phyloP scores from a whole-genome alignment of 306 rosid genomes.

The Myrica gale region DNA sequence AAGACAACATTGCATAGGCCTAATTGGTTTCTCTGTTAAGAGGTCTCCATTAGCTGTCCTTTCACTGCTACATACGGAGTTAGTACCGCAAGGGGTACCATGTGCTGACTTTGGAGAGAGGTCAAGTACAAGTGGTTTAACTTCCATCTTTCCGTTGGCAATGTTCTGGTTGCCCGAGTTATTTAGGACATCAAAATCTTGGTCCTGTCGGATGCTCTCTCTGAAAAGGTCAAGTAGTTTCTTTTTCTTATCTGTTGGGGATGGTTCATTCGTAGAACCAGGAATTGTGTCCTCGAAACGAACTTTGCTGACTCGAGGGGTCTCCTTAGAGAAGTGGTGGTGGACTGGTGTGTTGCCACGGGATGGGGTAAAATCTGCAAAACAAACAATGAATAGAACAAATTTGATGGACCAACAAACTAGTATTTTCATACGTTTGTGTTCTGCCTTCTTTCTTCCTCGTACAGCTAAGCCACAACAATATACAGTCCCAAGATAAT shows the following conservation, averaged over 20 bases:
- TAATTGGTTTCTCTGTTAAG: conserved; percentile 36
- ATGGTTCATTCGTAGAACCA: conserved; percentile 34
- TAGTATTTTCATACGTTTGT: neutral
- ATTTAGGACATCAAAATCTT: conserved; percentile 19
- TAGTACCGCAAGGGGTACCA: conserved; percentile 48
- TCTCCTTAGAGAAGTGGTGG: conserved; percentile 27
- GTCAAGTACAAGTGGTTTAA: conserved; percentile 34
- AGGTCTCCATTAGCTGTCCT: conserved; percentile 46
- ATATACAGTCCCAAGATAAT: neutral
- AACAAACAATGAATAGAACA: conserved; percentile 9
- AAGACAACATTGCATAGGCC: conserved; percentile 64
- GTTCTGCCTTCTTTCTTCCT: conserved; percentile 15
- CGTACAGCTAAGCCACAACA: neutral
- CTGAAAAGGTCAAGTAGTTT: conserved; percentile 67
- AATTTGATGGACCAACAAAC: conserved; percentile 1
- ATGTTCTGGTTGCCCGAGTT: neutral
- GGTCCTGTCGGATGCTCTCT: conserved; percentile 48
- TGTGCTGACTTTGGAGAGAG: conserved; percentile 48
- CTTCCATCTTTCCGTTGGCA: conserved; percentile 32
- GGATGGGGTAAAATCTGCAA: conserved; percentile 81
- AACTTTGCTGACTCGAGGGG: conserved; percentile 35
- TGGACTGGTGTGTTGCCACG: conserved; percentile 78
- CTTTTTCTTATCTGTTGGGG: conserved; percentile 64
- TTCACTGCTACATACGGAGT: conserved; percentile 57
- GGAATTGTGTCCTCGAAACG: conserved; percentile 38